Conservation (phyloP, 345 rosid species). For the Gossypium herbaceum region DNA sequence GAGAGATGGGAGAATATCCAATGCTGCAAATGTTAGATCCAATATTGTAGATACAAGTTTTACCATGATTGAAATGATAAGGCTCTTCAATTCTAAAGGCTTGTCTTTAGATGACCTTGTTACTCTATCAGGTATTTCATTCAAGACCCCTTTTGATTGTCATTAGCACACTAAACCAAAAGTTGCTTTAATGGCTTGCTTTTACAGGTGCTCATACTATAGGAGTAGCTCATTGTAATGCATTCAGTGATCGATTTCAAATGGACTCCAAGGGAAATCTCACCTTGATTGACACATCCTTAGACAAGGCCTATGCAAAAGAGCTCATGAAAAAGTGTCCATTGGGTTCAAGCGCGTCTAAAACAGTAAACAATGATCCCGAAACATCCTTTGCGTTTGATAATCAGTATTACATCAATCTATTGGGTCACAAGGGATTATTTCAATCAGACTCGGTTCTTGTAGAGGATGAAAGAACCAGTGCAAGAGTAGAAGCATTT, state of each 20-base stretch:
- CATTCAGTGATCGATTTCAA: conserved; percentile 10
- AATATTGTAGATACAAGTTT: conserved; percentile 16
- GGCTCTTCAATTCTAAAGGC: conserved; percentile 15
- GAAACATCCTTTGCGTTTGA: not conserved
- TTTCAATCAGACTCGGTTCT: conserved; percentile 15
- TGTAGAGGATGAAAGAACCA: conserved; percentile 5
- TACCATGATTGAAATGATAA: conserved; percentile 3
- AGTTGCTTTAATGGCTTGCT: not conserved
- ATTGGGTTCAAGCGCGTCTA: conserved; percentile 10
- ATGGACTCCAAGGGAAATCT: not conserved
- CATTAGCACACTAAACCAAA: too few species aligned
- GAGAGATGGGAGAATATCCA: conserved; percentile 59
- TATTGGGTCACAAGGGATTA: conserved; percentile 10
- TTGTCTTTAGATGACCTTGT: not conserved
- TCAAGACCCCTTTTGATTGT: too few species aligned
- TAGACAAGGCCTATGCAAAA: conserved; percentile 28
- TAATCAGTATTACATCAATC: conserved; percentile 13
- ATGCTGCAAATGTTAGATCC: conserved; percentile 27
- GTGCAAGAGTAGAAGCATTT: conserved; percentile 33
- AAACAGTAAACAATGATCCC: conserved; percentile 11
- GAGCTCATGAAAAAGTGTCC: conserved; percentile 10
- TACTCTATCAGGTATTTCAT: too few species aligned
- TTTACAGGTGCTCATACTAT: conserved; percentile 30
- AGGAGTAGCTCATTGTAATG: conserved; percentile 8
- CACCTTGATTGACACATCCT: conserved; percentile 38